Conservation (phyloP, 768 basidiomycete genomes). For the Tulasnella sp. region DNA sequence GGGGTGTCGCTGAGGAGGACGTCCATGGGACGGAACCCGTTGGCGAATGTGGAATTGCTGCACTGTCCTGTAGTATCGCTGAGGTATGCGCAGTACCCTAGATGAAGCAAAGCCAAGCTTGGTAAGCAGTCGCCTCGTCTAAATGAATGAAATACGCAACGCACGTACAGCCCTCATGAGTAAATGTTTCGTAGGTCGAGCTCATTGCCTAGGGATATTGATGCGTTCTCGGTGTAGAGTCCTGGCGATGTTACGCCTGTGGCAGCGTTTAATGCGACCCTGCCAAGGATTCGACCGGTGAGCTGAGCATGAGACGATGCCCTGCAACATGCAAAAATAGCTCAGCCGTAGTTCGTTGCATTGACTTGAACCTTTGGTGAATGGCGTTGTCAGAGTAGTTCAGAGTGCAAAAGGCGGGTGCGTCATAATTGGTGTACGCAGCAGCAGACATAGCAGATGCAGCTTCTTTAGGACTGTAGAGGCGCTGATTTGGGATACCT, state of each 20-base stretch:
- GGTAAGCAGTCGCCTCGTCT: neutral
- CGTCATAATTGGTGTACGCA: neutral
- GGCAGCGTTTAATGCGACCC: conserved; percentile 10
- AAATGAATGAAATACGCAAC: neutral
- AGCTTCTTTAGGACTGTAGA: conserved; percentile 19
- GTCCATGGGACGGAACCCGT: conserved; percentile 18
- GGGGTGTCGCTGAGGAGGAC: conserved; percentile 21
- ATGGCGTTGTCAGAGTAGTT: neutral
- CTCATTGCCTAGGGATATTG: conserved; percentile 15
- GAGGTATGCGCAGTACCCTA: conserved; percentile 22
- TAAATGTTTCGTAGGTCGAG: conserved; percentile 23
- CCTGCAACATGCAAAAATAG: neutral
- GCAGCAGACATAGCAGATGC: conserved; percentile 19
- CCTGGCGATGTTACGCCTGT: conserved; percentile 21
- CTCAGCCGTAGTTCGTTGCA: conserved; percentile 22
- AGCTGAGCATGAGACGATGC: neutral
- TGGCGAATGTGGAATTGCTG: conserved; percentile 21
- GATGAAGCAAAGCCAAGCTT: neutral
- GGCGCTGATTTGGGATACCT: conserved; percentile 24
- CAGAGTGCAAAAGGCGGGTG: neutral
- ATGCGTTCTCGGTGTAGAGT: conserved; percentile 21
- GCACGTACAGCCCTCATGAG: conserved; percentile 24
- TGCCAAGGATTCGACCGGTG: conserved; percentile 7
- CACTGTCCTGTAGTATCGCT: conserved; percentile 8
- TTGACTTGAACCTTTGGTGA: conserved; percentile 19